Evolutionary conservation across 2,329 filamentous ascomycete species (phyloP).

Genomic region (Setomelanomma holmii): DNA sequence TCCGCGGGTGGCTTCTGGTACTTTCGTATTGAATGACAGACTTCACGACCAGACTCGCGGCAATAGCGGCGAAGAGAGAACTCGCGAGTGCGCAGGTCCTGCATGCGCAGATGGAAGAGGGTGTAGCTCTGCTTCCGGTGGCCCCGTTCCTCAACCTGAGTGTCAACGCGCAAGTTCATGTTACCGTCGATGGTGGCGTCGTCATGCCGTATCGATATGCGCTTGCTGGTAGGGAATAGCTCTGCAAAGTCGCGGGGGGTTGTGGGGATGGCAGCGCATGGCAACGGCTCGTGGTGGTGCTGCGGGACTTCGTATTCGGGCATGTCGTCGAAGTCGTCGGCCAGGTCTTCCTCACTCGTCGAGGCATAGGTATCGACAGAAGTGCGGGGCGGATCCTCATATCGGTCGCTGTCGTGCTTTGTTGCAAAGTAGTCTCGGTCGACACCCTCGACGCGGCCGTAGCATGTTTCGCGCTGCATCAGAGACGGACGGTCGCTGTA

Average conservation of each 20-base stretch:
- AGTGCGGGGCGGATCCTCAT: constrained; percentile 50
- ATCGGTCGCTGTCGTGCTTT: constrained; percentile 16
- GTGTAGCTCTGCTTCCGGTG: constrained; percentile 70
- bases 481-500: constrained; percentile 43
- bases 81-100: constrained; percentile 83
- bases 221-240: constrained; percentile 84
- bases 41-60: constrained; percentile 88
- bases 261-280: constrained; percentile 74
- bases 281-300: constrained; percentile 68
- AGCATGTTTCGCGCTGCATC: constrained; percentile 39
- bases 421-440: constrained; percentile 33
- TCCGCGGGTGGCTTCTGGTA: constrained; percentile 64
- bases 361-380: constrained; percentile 85
- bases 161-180: constrained; percentile 94
- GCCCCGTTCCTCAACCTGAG: constrained; percentile 67
- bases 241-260: constrained; percentile 82
- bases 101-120: constrained; percentile 94
- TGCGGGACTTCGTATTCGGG: constrained; percentile 65
- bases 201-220: constrained; percentile 85
- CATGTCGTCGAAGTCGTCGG: constrained; percentile 52
- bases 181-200: constrained; percentile 90
- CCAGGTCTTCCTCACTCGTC: constrained; percentile 68
- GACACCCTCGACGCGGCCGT: constrained; percentile 37
- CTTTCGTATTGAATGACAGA: constrained; percentile 82
- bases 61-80: constrained; percentile 93